A percentile compares a stretch with the other conserved stretches of the same genome.
Evolutionary conservation across 495 filamentous ascomycete genomes (phyloP).

Genomic region (Evansstolkia leycettana): DNA sequence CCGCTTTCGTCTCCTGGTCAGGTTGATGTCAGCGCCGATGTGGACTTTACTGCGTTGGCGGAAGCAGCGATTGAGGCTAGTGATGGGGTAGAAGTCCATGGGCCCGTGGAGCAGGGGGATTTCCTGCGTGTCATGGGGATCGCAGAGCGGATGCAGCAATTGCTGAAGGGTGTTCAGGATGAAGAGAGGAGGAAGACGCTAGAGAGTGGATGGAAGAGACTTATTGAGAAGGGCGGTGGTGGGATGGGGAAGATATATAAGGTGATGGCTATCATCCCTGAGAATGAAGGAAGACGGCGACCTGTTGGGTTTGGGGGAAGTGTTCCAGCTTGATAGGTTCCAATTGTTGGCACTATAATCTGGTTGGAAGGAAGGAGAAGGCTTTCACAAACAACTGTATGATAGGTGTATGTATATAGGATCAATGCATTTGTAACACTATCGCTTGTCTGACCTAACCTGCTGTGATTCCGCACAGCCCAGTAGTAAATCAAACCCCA

Average conservation of each 20-base stretch:
- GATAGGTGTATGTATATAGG: background rate
- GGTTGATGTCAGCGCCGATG: conserved; percentile 80
- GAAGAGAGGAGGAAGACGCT: conserved; percentile 45
- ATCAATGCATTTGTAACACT: background rate
- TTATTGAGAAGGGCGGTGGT: conserved; percentile 63
- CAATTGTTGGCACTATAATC: background rate
- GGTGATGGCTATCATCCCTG: conserved; percentile 79
- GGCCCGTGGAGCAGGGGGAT: conserved; percentile 73
- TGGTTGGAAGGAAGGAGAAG: background rate
- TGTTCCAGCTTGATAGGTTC: conserved; percentile 20
- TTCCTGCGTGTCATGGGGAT: conserved; percentile 77
- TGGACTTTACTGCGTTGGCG: conserved; percentile 77
- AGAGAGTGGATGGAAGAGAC: conserved; percentile 61
- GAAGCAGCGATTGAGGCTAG: conserved; percentile 66
- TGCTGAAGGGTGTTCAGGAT: conserved; percentile 40
- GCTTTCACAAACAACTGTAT: conserved; percentile 5
- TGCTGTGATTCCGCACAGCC: no score
- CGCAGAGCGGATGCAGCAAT: conserved; percentile 56
- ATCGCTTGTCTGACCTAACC: conserved; percentile 5
- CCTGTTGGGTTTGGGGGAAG: conserved; percentile 88
- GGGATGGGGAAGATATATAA: conserved; percentile 96
- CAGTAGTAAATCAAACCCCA: no score
- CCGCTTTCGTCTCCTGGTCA: conserved; percentile 67
- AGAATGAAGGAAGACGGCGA: conserved; percentile 54
- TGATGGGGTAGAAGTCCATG: conserved; percentile 78